Base-by-base conservation (phyloP, 2,329 filamentous ascomycete species). In the Exserohilum rostratum region DNA sequence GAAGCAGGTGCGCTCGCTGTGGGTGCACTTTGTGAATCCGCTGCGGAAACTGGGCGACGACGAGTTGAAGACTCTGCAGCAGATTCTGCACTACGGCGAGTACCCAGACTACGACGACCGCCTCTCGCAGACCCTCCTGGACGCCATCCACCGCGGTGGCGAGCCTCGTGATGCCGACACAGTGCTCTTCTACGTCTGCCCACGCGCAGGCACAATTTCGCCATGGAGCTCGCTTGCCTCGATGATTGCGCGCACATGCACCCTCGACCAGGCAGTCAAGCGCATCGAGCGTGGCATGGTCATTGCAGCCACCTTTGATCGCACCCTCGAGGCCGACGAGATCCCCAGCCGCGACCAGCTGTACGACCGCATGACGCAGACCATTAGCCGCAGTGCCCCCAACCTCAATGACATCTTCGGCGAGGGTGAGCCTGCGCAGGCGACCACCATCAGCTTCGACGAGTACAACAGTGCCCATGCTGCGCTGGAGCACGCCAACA, bases 191-290 rank as follows among this genome's bases (percentile, higher is more conserved):
- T 91, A 92, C 72, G 83, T 96, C 54, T 87, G 85, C 42, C 93
- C 93, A 17, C 86, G 93, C 63, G 90, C 90, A 15, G 86, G 86
- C 67, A 93, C 86, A 2, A 87, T 96, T 64, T 97, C 93, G 35
- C 95, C 95, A 72, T 99, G 95, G 95, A 97, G 92, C 77, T 96
- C 93, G 52, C 93, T 97, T 76, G 93, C 93, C 25, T 96, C 93
- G 42, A 93, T 87, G 73, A 97, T 98, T 74, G 90, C 93, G 49
- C 87, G 95, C 63, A 93, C 97, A 29, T 98, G 93, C 73, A 93
- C 90, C 22, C 80, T 98, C 55, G 85, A 87, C 65, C 79, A 83
- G 37, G 83, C 89, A 27, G 84, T 88, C 43, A 82, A 88, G 71
- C 88, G 93, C 53, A 90, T 98, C 64, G 95, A 99, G 79, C 86